Conservation (phyloP, 2,329 filamentous ascomycete genomes). For the Acrodontium crateriforme region DNA sequence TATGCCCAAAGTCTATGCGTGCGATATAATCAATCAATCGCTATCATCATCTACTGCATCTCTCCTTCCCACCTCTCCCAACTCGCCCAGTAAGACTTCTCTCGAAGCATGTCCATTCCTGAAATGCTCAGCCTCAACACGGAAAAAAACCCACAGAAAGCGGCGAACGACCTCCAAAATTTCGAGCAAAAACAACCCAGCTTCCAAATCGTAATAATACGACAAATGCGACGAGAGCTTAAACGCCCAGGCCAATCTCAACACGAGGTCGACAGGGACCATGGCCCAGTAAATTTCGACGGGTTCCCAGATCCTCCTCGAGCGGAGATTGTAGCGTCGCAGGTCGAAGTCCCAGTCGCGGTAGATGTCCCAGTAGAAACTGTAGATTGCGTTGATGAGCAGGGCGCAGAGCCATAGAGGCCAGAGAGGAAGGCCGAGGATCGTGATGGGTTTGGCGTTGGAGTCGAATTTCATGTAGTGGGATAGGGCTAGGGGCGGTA, state of each 20-base stretch:
- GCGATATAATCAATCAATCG: no score
- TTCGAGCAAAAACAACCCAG: constrained; percentile 77
- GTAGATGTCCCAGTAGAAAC: constrained; percentile 96
- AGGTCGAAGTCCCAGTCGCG: constrained; percentile 99
- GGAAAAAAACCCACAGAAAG: constrained; percentile 96
- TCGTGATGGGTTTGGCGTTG: constrained; percentile 9
- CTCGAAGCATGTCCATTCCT: no score
- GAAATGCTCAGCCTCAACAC: constrained; percentile 87
- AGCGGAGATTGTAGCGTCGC: no score
- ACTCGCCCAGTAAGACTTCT: no score
- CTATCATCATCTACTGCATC: no score
- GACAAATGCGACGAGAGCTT: constrained; percentile 74
- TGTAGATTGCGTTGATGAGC: constrained; percentile 73
- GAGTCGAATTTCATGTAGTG: constrained; percentile 6
- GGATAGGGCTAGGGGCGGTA: constrained; percentile 69
- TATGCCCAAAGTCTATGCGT: no score
- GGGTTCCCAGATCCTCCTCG: no score
- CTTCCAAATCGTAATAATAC: constrained; percentile 74
- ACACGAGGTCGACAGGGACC: constrained; percentile 61
- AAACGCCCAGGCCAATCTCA: constrained; percentile 83
- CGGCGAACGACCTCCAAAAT: constrained; percentile 72
- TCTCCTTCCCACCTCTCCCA: no score
- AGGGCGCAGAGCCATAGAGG: constrained; percentile 14
- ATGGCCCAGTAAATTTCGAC: constrained; percentile 88
- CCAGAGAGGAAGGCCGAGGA: constrained; percentile 5